Evolutionary conservation across 768 basidiomycete genomes (phyloP).

Genomic region (Leucocoprinus birnbaumii): DNA sequence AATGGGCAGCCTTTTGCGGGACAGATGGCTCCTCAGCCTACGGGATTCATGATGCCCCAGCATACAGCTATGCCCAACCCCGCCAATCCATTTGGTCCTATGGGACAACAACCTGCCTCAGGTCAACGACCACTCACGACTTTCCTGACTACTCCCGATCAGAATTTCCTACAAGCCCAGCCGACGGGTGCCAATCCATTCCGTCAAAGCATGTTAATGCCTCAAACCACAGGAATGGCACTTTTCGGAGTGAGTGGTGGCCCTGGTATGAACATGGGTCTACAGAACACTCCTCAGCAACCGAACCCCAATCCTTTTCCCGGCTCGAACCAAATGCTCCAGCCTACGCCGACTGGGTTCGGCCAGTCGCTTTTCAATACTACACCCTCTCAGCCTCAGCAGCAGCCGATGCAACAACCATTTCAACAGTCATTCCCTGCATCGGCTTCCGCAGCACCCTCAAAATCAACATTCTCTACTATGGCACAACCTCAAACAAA

Average conservation of each 20-base stretch:
- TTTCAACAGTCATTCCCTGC: constrained; percentile 5
- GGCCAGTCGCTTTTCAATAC: constrained; percentile 7
- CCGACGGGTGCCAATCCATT: constrained; percentile 78
- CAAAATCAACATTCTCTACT: constrained; percentile 21
- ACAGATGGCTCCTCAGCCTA: no score
- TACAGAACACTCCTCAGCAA: constrained; percentile 15
- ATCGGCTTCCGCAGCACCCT: constrained; percentile 13
- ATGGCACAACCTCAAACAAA: constrained; percentile 14
- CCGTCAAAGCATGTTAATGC: constrained; percentile 71
- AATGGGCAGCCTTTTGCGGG: constrained; percentile 43
- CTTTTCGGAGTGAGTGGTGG: constrained; percentile 28
- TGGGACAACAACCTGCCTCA: constrained; percentile 31
- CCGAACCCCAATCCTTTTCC: constrained; percentile 16
- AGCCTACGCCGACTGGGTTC: background rate
- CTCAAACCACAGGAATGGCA: constrained; percentile 60
- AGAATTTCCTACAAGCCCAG: constrained; percentile 51
- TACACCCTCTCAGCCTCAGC: constrained; percentile 1
- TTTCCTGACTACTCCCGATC: constrained; percentile 47
- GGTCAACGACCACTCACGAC: constrained; percentile 52
- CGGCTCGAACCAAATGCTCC: background rate
- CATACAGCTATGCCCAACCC: constrained; percentile 39
- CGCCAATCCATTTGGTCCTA: constrained; percentile 44
- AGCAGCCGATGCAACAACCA: constrained; percentile 5
- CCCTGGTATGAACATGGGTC: constrained; percentile 14
- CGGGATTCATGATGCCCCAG: constrained; percentile 54